phyloP scores from a whole-genome alignment of 1,139 yeast genomes.

The Magnusiomyces sp. region DNA sequence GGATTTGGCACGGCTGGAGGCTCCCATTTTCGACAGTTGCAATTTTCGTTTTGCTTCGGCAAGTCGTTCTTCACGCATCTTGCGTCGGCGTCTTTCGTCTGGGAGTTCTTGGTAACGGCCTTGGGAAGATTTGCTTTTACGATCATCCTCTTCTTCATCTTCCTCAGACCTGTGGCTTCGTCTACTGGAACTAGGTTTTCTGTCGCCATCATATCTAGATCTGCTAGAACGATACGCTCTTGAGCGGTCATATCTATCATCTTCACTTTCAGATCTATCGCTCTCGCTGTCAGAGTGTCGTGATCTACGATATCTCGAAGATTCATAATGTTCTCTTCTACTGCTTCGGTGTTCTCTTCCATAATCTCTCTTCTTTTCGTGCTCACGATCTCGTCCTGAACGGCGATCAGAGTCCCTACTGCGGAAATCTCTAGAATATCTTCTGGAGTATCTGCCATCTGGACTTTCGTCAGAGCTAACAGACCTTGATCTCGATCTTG shows the following conservation, averaged over 20 bases:
- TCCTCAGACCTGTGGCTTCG: background rate
- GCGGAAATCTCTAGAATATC: background rate
- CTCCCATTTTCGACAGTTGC: slow-evolving; percentile 38
- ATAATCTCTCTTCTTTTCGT: background rate
- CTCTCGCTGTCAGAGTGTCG: too few relatives aligned
- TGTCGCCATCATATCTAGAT: too few relatives aligned
- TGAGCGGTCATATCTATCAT: slow-evolving; percentile 3
- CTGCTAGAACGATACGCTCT: slow-evolving; percentile 9
- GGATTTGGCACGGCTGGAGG: slow-evolving; percentile 37
- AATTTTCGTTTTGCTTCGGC: slow-evolving; percentile 41
- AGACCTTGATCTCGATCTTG: slow-evolving; percentile 7
- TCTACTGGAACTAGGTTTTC: background rate
- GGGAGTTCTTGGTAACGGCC: slow-evolving; percentile 10
- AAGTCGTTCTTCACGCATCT: slow-evolving; percentile 38
- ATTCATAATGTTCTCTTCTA: background rate
- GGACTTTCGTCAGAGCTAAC: background rate
- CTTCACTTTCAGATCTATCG: slow-evolving; percentile 5
- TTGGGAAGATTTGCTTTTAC: too few relatives aligned
- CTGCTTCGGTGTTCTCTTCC: background rate
- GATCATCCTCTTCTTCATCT: slow-evolving; percentile 6
- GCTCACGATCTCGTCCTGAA: too few relatives aligned
- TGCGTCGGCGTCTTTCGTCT: slow-evolving; percentile 33
- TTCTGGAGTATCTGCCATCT: background rate
- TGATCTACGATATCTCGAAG: too few relatives aligned
- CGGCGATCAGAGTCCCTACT: background rate